phyloP scores from a whole-genome alignment of 371 early-diverging fungal genomes.

The Smittium mucronatum region DNA sequence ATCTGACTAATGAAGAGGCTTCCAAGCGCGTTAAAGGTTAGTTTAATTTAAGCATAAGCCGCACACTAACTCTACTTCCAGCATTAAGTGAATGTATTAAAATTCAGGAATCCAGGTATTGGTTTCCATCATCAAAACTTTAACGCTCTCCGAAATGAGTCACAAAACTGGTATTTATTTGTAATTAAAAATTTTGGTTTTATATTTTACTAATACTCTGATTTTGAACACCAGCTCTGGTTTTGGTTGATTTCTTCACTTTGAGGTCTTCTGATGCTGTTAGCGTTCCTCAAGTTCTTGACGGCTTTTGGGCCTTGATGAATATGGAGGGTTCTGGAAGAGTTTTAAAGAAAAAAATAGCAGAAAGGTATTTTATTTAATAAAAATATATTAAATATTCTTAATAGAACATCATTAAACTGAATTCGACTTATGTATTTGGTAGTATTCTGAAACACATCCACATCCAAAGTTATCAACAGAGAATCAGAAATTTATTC shows the following conservation, averaged over 20 bases:
- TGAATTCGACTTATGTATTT: too few relatives aligned
- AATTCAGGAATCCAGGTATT: background rate
- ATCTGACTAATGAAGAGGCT: constrained; percentile 68
- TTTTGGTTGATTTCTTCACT: constrained; percentile 62
- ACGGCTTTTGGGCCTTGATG: constrained; percentile 49
- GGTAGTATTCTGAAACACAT: constrained; percentile 42
- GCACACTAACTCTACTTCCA: background rate
- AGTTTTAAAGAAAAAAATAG: constrained; percentile 37
- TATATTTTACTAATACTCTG: too few relatives aligned
- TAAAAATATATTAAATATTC: too few relatives aligned
- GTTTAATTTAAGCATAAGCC: background rate
- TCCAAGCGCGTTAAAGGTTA: constrained; percentile 73
- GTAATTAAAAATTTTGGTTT: too few relatives aligned
- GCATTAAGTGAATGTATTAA: too few relatives aligned
- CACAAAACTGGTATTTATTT: constrained; percentile 10
- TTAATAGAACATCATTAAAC: too few relatives aligned
- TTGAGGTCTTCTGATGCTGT: constrained; percentile 58
- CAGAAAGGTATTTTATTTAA: background rate
- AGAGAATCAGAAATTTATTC: constrained; percentile 36
- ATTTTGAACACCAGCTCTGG: constrained; percentile 40
- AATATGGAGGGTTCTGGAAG: constrained; percentile 42
- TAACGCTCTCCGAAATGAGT: background rate
- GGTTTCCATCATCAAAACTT: background rate
- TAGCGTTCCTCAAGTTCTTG: constrained; percentile 52
- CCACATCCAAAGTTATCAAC: constrained; percentile 47